Base-by-base conservation (phyloP, 1,284 basidiomycete genomes). In the Ceratobasidium sp. region DNA sequence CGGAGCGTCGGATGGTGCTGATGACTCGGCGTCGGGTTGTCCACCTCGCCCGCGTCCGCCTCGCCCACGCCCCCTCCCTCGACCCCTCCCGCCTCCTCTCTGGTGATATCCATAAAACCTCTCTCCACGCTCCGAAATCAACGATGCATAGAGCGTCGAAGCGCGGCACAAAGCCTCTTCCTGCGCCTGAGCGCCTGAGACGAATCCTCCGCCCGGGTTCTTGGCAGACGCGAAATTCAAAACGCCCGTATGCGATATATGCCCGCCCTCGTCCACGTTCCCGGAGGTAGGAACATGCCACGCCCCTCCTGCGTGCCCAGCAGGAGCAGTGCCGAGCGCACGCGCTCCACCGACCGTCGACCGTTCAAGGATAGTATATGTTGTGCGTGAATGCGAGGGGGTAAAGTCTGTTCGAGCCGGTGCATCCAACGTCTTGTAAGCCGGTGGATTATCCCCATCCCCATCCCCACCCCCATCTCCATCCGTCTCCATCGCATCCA, bases 91-190 rank as follows among this genome's bases (percentile, higher is more conserved):
- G 3, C 38, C 21, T 38, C 35, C 38, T 26, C 64, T 43, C n/a
- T 82, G 82, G 78, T 91, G 89, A 9, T 85, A 78, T 1, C 79
- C 79, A 78, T 91, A 90, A 81, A 89, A 91, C 38, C 83, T 81
- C 72, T 86, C 83, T 0, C 85, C 87, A 2, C 80, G 80, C 9
- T 80, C 78, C 21, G 87, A 86, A 79, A 85, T 84, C 71, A 92
- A 85, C 3, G 87, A 86, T 7, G 84, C 82, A 76, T 88, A 89
- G 13, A 91, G 80, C 0, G 87, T 88, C 28, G 89, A 90, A 1
- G 88, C 86, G 52, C 90, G 87, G 1, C 90, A 89, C 75, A 92
- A 85, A 54, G 87, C 88, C 79, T 92, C 90, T 79, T 92, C 91
- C 78, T 92, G 90, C 2, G 90, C 89, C 75, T 86, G 85, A 1